Evolutionary conservation across 371 early-diverging fungal genomes (phyloP).

Genomic region (Vittaforma corneae): DNA sequence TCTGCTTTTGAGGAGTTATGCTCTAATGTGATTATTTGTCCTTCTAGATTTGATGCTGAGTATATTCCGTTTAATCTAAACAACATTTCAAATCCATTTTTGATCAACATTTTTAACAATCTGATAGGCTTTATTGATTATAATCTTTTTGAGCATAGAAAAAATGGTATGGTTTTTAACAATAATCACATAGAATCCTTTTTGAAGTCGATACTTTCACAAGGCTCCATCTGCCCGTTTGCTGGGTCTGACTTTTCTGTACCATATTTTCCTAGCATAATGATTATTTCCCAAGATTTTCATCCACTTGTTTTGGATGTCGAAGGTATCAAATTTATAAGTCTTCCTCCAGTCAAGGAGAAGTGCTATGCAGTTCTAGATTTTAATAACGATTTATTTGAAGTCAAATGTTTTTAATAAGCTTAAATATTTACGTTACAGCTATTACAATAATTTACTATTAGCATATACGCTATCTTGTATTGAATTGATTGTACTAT

Average conservation of each 20-base stretch:
- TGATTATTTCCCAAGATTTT: slow-evolving; percentile 25
- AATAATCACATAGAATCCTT: slow-evolving; percentile 35
- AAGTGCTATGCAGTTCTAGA: background rate
- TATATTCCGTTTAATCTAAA: slow-evolving; percentile 6
- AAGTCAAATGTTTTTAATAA: background rate
- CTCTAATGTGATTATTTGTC: slow-evolving; percentile 12
- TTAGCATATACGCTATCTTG: too few species aligned
- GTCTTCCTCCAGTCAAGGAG: slow-evolving; percentile 4
- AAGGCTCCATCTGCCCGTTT: slow-evolving; percentile 35
- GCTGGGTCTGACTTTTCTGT: slow-evolving; percentile 7
- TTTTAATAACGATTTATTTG: background rate
- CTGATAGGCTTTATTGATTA: slow-evolving; percentile 17
- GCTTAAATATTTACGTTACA: background rate
- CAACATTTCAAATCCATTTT: slow-evolving; percentile 31
- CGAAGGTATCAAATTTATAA: slow-evolving; percentile 12
- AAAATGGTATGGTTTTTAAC: slow-evolving; percentile 26
- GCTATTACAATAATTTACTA: too few species aligned
- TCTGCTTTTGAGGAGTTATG: background rate
- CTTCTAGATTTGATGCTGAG: slow-evolving; percentile 5
- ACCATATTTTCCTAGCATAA: slow-evolving; percentile 8
- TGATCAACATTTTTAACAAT: slow-evolving; percentile 10
- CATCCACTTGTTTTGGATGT: slow-evolving; percentile 15
- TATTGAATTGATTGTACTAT: too few species aligned
- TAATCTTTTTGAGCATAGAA: slow-evolving; percentile 26
- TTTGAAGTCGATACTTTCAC: slow-evolving; percentile 25